Base-by-base conservation (phyloP, 73 alveolate genomes). In the Paramecium primaurelia region DNA sequence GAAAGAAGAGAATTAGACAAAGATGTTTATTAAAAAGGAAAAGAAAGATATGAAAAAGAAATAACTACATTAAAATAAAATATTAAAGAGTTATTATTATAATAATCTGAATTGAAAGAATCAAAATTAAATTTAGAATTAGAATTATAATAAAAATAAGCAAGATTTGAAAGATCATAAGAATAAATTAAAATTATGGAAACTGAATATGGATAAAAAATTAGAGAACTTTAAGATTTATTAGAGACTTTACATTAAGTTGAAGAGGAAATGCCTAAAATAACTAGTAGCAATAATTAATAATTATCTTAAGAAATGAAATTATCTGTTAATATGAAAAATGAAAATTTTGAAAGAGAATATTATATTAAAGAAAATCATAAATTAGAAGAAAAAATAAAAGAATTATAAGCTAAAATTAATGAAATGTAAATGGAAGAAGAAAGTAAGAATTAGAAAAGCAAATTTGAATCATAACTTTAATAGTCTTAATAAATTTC, bases 301-400 rank as follows among this genome's bases (percentile, higher is more conserved):
- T 11, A 80, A 80, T 64, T 80, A 10, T 12, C 71, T 18, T 45
- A 28, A 80, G 91, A 49, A 44, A 80, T 45, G 47, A 49, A 80
- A n/a, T 4, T 36, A 47, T 80, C 91, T 44, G 40, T 32, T 12
- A 80, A 49, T 49, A 14, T 20, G 26, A 80, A 80, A 26, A 42
- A n/a, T 12, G 91, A 80, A 26, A 80, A 80, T 44, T 42, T 44
- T 32, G 91, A 80, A 26, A 42, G 47, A 22, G 91, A 80, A 4
- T 80, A 80, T 49, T 80, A 80, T 44, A 80, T 80, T 2, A 80
- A 80, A 26, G 91, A 80, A 42, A 80, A 80, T 47, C 91, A 80
- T 47, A 80, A 80, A 26, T 80, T 80, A 22, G 91, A 80, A 49
- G 71, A 47, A 45, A 80, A 80, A 47, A 80, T 80, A 25, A 80